A percentile compares a stretch with the other conserved stretches of the same genome.
Evolutionary conservation across 352 stramenopile genomes (phyloP).

Genomic region (Peronospora tabacina): DNA sequence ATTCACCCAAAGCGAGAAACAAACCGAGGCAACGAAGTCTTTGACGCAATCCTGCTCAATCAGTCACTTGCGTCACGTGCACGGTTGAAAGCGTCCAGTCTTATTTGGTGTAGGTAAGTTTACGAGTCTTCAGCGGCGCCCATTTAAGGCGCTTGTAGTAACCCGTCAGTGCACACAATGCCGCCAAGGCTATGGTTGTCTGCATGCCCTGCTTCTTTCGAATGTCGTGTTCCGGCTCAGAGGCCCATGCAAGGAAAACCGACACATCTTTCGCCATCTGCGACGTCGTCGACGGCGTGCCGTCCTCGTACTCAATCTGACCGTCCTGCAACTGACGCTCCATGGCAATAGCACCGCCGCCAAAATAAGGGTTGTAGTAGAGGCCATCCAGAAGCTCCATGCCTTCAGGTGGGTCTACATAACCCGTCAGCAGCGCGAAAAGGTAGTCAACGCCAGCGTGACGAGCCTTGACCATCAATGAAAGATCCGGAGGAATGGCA

Average conservation of each 20-base stretch:
- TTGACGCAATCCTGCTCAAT: constrained; percentile 13
- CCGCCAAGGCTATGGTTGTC: constrained; percentile 87
- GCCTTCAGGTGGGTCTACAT: constrained; percentile 91
- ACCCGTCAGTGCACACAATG: constrained; percentile 88
- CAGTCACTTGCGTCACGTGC: constrained; percentile 8
- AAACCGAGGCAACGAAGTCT: constrained; percentile 15
- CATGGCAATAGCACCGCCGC: constrained; percentile 97
- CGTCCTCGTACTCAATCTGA: constrained; percentile 96
- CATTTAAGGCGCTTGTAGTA: constrained; percentile 99
- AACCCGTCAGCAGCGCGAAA: constrained; percentile 95
- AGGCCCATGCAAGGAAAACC: constrained; percentile 95
- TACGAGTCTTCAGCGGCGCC: constrained; percentile 95
- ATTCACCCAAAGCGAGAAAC: constrained; percentile 12
- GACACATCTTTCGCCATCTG: constrained; percentile 98
- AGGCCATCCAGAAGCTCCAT: constrained; percentile 81
- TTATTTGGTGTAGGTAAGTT: constrained; percentile 98
- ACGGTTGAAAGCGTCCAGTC: constrained; percentile 7
- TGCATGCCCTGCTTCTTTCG: constrained; percentile 97
- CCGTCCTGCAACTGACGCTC: constrained; percentile 95
- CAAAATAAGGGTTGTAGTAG: constrained; percentile 99
- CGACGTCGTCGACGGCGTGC: constrained; percentile 93
- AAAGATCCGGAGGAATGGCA: constrained; percentile 96
- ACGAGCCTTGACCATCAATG: constrained; percentile 96
- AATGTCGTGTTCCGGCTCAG: constrained; percentile 96
- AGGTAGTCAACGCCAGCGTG: constrained; percentile 95